Evolutionary conservation across 768 basidiomycete species (phyloP).

Genomic region (Podaxis rugospora): DNA sequence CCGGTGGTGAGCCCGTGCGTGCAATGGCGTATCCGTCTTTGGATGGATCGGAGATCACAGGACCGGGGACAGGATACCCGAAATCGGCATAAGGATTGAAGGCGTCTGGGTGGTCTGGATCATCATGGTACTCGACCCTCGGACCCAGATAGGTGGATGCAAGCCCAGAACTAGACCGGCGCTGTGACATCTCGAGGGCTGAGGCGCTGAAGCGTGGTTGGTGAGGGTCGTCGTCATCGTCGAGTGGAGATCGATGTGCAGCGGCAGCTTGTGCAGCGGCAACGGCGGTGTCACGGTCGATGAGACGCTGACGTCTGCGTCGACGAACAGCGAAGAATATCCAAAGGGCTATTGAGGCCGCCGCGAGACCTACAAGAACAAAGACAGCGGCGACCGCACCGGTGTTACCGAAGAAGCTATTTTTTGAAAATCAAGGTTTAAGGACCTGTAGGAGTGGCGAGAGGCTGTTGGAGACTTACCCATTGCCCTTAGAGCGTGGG

Average conservation of each 20-base stretch:
- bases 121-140: slow-evolving; percentile 11
- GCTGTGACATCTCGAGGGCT: slow-evolving; percentile 30
- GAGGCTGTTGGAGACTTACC: slow-evolving; percentile 37
- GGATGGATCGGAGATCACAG: slow-evolving; percentile 23
- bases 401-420: slow-evolving; percentile 84
- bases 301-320: slow-evolving; percentile 50
- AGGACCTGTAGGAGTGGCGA: slow-evolving; percentile 1
- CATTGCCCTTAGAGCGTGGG: slow-evolving; percentile 31
- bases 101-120: slow-evolving; percentile 12
- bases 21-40: slow-evolving; percentile 29
- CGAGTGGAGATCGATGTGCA: slow-evolving; percentile 60
- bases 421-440: neutral
- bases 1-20: slow-evolving; percentile 30
- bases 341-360: slow-evolving; percentile 62
- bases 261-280: slow-evolving; percentile 71
- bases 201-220: slow-evolving; percentile 1
- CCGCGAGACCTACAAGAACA: slow-evolving; percentile 81
- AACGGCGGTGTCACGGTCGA: slow-evolving; percentile 70
- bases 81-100: slow-evolving; percentile 57
- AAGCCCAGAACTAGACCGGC: slow-evolving; percentile 35
- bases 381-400: slow-evolving; percentile 93
- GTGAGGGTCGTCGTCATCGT: slow-evolving; percentile 52
- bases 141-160: slow-evolving; percentile 7
- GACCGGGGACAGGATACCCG: slow-evolving; percentile 40
- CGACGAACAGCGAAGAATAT: slow-evolving; percentile 67